Conservation (phyloP, 228 moss, liverwort and hornwort genomes). For the Sphagnum fallax region DNA sequence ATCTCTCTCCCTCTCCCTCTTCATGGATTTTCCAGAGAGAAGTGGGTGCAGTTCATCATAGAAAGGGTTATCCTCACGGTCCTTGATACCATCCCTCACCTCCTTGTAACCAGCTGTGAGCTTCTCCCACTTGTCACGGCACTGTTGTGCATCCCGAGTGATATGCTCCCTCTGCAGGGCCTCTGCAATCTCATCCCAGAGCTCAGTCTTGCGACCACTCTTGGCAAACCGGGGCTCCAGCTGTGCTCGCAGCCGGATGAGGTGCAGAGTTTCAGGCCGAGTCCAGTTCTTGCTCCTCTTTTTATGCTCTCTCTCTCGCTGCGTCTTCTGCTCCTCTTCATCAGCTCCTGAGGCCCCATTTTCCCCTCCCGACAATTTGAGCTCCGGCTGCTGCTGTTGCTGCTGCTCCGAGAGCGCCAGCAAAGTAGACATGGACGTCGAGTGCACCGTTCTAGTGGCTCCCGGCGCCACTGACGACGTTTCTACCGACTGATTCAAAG, state of each 20-base stretch:
- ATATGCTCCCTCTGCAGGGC: constrained; percentile 66
- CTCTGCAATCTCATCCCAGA: constrained; percentile 92
- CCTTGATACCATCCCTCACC: constrained; percentile 75
- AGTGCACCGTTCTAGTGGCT: background rate
- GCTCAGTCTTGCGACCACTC: constrained; percentile 89
- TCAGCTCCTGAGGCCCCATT: constrained; percentile 54
- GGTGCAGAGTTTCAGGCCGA: constrained; percentile 69
- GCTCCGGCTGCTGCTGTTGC: constrained; percentile 37
- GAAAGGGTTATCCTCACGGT: constrained; percentile 84
- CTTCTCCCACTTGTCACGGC: constrained; percentile 97
- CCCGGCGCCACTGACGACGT: constrained; percentile 15
- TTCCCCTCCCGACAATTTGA: constrained; percentile 37
- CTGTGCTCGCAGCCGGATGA: constrained; percentile 73
- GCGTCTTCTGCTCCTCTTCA: constrained; percentile 81
- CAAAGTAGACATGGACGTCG: constrained; percentile 54
- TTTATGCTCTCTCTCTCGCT: constrained; percentile 80
- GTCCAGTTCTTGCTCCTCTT: constrained; percentile 98
- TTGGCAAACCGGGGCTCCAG: constrained; percentile 82
- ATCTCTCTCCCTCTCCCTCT: constrained; percentile 67
- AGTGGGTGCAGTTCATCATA: constrained; percentile 80
- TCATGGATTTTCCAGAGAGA: constrained; percentile 78
- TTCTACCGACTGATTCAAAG: constrained; percentile 12
- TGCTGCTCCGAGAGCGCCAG: constrained; percentile 37
- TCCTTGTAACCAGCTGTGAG: constrained; percentile 93
- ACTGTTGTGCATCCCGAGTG: constrained; percentile 82